Evolutionary conservation across 805 yeast species (phyloP), one percentile per base, ranked within the genome.

Genomic region (Candida adriatica): DNA sequence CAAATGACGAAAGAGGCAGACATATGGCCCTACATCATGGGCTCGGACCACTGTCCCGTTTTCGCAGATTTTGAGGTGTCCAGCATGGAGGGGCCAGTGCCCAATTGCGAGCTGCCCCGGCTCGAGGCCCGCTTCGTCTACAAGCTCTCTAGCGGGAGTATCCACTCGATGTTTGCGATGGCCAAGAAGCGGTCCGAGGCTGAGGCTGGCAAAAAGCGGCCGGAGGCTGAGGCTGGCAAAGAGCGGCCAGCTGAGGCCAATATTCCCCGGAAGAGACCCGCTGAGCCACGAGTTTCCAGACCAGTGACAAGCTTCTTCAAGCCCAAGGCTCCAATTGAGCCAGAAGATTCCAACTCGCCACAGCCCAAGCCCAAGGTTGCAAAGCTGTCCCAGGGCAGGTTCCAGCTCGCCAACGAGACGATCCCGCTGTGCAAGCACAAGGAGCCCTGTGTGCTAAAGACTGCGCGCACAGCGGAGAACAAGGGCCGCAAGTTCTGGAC

Each of bases 11-110:
- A 49, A 4, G 55, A 64, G 26, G 67, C 75, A 1, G 55, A 54
- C 25, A 82, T 83, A n/a, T 68, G 82, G 69, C 79, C 86, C 0
- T 66, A 66, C 26, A 46, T 88, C 1, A 61, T 70, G 52, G 98
- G 98, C 0, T 85, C 96, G 0, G 98, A 90, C 53, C 98, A 90
- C 56, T 90, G 97, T 55, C 98, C 98, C 0, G 73, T 86, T 0
- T 86, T 55, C 48, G 67, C 86, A 2, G 96, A 86, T 52, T 48
- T 87, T 26, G 58, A 61, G 23, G 33, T 53, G 6, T 28, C 29
- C 2, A 24, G 24, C 1, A 22, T 42, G 26, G 32, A 26, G 15
- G 27, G 30, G 5, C 31, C n/a, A 3, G 18, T 29, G 2, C 21
- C 39, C 24, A 29, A 41, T 6, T 11, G 8, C n/a, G 15, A 27